Conservation (phyloP, 805 yeast species). For the Monosporozyma solicola region DNA sequence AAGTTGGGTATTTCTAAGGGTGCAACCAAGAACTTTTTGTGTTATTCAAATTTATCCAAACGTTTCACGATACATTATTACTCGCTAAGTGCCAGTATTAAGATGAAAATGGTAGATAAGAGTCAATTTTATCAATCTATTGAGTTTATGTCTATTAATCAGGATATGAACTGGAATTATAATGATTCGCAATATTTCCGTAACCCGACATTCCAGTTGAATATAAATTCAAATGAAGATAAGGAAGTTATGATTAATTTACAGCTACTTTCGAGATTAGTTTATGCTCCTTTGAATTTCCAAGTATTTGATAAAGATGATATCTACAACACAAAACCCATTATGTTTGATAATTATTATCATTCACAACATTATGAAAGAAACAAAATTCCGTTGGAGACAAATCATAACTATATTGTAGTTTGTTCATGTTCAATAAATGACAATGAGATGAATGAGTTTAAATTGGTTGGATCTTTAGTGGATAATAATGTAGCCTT, state of each 20-base stretch:
- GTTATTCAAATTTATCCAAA: conserved; percentile 18
- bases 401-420: conserved; percentile 16
- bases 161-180: background rate
- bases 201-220: conserved; percentile 20
- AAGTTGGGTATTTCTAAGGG: conserved; percentile 15
- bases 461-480: conserved; percentile 6
- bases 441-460: background rate
- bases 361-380: conserved; percentile 6
- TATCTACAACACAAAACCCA: conserved; percentile 14
- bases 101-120: background rate
- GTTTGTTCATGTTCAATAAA: conserved; percentile 14
- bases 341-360: conserved; percentile 11
- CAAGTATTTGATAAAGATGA: conserved; percentile 20
- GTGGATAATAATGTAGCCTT: background rate
- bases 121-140: background rate
- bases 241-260: conserved; percentile 11
- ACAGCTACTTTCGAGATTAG: conserved; percentile 10
- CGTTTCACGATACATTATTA: conserved; percentile 18
- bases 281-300: conserved; percentile 11
- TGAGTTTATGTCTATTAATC: conserved; percentile 1
- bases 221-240: conserved; percentile 2
- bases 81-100: conserved; percentile 8
- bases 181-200: conserved; percentile 7
- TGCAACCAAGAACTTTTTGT: conserved; percentile 8
- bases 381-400: conserved; percentile 10